These are phyloP conservation scores for Raffaelea deltoideospora DNA, from an alignment of 2,329 filamentous ascomycete species.

Conservation along the genomic window DNA sequence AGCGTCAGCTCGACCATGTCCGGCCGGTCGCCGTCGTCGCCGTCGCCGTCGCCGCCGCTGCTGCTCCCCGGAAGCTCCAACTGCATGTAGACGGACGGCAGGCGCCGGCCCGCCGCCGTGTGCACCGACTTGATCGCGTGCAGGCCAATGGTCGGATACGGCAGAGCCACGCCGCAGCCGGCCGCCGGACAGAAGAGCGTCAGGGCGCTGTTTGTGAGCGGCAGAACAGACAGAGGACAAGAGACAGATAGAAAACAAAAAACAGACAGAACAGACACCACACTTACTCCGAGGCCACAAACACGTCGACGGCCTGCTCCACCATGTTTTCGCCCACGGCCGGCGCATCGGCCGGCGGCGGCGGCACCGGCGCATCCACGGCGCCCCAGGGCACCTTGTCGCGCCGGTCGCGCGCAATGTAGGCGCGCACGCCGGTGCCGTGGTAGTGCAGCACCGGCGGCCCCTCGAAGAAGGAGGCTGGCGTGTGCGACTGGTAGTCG, in stretches of 20 bases:
- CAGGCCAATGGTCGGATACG: slow-evolving; percentile 60
- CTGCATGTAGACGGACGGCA: slow-evolving; percentile 49
- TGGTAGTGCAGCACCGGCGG: slow-evolving; percentile 59
- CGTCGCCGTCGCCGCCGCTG: slow-evolving; percentile 40
- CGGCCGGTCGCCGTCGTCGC: slow-evolving; percentile 47
- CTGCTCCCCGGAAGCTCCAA: slow-evolving; percentile 46
- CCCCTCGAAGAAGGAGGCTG: slow-evolving; percentile 53
- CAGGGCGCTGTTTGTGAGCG: slow-evolving; percentile 28
- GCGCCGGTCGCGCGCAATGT: slow-evolving; percentile 38
- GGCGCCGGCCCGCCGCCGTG: slow-evolving; percentile 18
- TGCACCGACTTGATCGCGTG: slow-evolving; percentile 53
- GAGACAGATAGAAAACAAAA: not conserved
- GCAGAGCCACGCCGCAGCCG: slow-evolving; percentile 48
- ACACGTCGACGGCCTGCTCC: slow-evolving; percentile 38
- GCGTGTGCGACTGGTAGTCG: slow-evolving; percentile 59
- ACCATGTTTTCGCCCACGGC: slow-evolving; percentile 17
- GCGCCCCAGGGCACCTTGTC: slow-evolving; percentile 39
- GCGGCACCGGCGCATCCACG: slow-evolving; percentile 18
- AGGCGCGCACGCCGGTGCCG: slow-evolving; percentile 38
- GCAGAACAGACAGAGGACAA: not conserved
- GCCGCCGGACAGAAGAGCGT: slow-evolving; percentile 46
- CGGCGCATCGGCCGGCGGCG: slow-evolving; percentile 13
- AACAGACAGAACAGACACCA: not conserved
- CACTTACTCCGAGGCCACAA: slow-evolving; percentile 42
- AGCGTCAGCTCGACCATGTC: slow-evolving; percentile 54